Percentiles rank a stretch among this genome's conserved stretches.
These are phyloP conservation scores for Pleurotus platypus DNA, from an alignment of 768 basidiomycete genomes.

Conservation along the genomic window DNA sequence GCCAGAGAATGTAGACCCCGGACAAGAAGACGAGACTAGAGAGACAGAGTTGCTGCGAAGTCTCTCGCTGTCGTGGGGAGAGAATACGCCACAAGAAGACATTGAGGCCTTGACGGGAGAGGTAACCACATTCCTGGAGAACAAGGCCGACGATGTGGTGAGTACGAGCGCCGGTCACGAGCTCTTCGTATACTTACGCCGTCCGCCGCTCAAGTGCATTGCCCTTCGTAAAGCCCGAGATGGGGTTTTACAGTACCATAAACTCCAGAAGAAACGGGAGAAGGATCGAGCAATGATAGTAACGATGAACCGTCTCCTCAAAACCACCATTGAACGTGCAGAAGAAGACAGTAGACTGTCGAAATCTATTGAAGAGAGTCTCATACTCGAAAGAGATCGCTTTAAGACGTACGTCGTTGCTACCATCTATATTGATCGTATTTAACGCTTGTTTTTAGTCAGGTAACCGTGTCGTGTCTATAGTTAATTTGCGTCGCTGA, in stretches of 20 bases:
- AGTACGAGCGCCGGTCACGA: constrained; percentile 21
- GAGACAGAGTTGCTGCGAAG: constrained; percentile 34
- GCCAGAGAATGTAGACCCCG: constrained; percentile 18
- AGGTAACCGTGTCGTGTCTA: background rate
- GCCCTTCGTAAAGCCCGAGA: constrained; percentile 26
- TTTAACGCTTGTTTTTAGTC: background rate
- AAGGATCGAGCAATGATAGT: background rate
- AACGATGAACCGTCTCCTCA: constrained; percentile 4
- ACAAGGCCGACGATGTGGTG: constrained; percentile 35
- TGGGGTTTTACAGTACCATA: constrained; percentile 9
- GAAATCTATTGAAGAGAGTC: constrained; percentile 5
- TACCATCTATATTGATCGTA: background rate
- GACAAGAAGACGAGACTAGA: constrained; percentile 29
- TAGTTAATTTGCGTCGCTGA: background rate
- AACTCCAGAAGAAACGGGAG: constrained; percentile 9
- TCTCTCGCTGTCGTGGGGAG: constrained; percentile 33
- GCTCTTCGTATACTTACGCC: constrained; percentile 9
- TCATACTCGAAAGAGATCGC: background rate
- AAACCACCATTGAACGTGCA: background rate
- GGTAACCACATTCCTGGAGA: constrained; percentile 48
- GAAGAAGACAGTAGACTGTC: constrained; percentile 6
- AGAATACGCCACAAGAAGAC: constrained; percentile 30
- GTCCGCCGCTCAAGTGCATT: constrained; percentile 13
- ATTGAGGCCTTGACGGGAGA: constrained; percentile 37
- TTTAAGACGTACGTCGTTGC: constrained; percentile 7